These are phyloP conservation scores for Candida jianshihensis DNA, from an alignment of 805 yeast genomes.

Conservation along the genomic window DNA sequence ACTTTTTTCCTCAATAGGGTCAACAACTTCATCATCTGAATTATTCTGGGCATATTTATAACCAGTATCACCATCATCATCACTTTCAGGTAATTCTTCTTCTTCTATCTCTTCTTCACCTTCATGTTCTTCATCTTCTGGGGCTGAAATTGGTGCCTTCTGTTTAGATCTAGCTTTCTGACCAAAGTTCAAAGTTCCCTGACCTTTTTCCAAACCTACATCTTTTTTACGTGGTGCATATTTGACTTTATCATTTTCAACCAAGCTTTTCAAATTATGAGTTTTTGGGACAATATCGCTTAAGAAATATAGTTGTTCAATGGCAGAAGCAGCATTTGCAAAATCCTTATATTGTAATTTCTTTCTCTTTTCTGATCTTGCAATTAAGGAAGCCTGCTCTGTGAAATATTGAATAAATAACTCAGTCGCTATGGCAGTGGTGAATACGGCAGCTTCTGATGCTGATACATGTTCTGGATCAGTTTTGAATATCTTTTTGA, in stretches of 20 bases:
- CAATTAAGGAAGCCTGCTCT: conserved; percentile 60
- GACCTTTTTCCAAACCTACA: conserved; percentile 32
- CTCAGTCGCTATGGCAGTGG: conserved; percentile 74
- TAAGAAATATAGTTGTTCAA: conserved; percentile 57
- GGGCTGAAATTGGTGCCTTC: too few species aligned
- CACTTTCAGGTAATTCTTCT: conserved; percentile 21
- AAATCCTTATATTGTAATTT: conserved; percentile 67
- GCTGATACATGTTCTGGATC: conserved; percentile 69
- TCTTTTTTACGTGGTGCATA: conserved; percentile 9
- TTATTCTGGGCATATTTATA: conserved; percentile 9
- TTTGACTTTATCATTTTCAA: conserved; percentile 34
- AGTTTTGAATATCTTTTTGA: conserved; percentile 64
- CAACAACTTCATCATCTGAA: conserved; percentile 6
- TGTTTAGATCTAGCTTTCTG: too few species aligned
- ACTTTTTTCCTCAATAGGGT: conserved; percentile 7
- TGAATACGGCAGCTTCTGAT: conserved; percentile 64
- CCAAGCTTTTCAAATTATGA: conserved; percentile 40
- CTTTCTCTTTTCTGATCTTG: conserved; percentile 60
- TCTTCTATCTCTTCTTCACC: conserved; percentile 14
- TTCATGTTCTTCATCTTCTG: conserved; percentile 17
- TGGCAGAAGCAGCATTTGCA: conserved; percentile 51
- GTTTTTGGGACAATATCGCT: conserved; percentile 63
- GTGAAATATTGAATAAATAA: conserved; percentile 62
- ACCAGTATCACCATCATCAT: conserved; percentile 15
- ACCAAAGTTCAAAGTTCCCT: conserved; percentile 30